A percentile compares a stretch with the other conserved stretches of the same genome.
These are phyloP conservation scores for Ophiostoma sp. DNA, from an alignment of 2,329 filamentous ascomycete genomes.

Conservation along the genomic window DNA sequence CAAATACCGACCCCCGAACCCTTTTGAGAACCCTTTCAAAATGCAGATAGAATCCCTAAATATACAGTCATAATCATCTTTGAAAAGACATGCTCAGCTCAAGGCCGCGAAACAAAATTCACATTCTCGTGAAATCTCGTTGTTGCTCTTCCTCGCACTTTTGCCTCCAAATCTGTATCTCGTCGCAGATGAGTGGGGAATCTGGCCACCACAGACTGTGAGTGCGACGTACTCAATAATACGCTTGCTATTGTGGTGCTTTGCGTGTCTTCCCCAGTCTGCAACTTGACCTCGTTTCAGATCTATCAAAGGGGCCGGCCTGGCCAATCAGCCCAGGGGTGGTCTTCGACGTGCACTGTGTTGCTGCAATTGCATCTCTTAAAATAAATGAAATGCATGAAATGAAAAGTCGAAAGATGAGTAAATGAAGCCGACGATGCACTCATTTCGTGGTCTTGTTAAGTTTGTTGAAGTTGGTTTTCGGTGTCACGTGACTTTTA, in stretches of 20 bases:
- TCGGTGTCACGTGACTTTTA: neutral
- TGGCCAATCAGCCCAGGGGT: constrained; percentile 4
- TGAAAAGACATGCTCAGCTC: neutral
- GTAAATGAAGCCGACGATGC: neutral
- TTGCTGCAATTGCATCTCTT: neutral
- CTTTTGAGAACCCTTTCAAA: too few species aligned
- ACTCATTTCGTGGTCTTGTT: neutral
- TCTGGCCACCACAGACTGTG: neutral
- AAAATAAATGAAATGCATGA: neutral
- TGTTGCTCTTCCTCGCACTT: neutral
- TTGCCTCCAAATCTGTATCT: neutral
- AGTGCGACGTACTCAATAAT: neutral
- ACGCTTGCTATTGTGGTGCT: neutral
- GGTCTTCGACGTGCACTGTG: neutral
- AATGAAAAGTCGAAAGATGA: neutral
- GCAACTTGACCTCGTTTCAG: constrained; percentile 8
- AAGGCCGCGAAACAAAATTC: neutral
- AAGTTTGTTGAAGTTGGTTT: neutral
- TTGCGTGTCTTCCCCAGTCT: neutral
- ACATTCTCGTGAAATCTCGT: neutral
- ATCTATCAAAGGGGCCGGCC: neutral
- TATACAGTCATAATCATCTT: neutral
- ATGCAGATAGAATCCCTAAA: neutral
- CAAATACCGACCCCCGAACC: neutral
- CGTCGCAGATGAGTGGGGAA: constrained; percentile 18